These are phyloP conservation scores for Dioscorea alata DNA, from an alignment of 106 monocot genomes.

Conservation along the genomic window DNA sequence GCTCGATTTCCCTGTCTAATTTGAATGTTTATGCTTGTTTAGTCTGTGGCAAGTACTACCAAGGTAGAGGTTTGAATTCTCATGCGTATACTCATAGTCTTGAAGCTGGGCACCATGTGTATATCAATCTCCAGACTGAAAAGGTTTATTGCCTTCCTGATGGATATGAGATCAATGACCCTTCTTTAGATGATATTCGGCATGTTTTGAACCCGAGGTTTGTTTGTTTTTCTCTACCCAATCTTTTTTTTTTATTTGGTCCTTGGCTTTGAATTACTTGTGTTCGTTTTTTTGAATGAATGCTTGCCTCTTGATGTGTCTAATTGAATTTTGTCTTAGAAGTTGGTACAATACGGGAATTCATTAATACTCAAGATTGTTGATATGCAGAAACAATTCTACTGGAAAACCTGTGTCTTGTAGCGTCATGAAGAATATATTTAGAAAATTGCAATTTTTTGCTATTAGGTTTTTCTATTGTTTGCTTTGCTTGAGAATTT, in stretches of 20 bases:
- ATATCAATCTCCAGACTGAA: constrained; percentile 95
- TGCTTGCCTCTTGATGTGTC: not conserved
- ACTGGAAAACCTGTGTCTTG: too few relatives aligned
- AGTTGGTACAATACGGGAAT: too few relatives aligned
- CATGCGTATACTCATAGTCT: constrained; percentile 99
- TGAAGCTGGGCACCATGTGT: constrained; percentile 98
- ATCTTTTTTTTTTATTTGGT: too few relatives aligned
- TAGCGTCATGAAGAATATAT: too few relatives aligned
- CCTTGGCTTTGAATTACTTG: not conserved
- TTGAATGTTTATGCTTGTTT: constrained; percentile 98
- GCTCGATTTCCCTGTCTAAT: constrained; percentile 95
- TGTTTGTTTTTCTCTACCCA: constrained; percentile 31
- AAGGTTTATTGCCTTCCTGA: constrained; percentile 99
- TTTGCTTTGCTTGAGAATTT: too few relatives aligned
- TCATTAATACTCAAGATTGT: too few relatives aligned
- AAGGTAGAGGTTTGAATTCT: constrained; percentile 97
- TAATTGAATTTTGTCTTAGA: too few relatives aligned
- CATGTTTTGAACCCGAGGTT: constrained; percentile 98
- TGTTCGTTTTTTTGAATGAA: not conserved
- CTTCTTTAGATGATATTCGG: constrained; percentile 95
- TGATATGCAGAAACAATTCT: too few relatives aligned
- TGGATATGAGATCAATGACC: constrained; percentile 99
- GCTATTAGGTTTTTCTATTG: too few relatives aligned
- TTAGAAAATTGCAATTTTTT: too few relatives aligned
- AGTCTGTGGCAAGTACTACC: constrained; percentile 97